Evolutionary conservation across 345 rosid species (phyloP), one percentile per base, ranked within the genome.

Genomic region (Gossypium stocksii): DNA sequence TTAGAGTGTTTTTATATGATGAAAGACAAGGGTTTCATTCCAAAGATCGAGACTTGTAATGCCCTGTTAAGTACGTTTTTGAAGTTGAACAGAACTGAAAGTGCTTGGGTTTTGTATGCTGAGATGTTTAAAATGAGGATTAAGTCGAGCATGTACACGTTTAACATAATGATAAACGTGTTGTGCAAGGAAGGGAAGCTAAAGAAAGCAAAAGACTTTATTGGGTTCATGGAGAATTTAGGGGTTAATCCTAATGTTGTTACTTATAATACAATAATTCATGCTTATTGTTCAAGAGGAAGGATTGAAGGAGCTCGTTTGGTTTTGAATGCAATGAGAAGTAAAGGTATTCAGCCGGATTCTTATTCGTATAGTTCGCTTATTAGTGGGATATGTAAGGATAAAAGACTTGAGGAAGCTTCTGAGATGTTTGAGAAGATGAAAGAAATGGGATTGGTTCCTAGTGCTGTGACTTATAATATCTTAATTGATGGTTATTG

Each of bases 51-150:
- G 64, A 60, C 43, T 60, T 60, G 64, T 60, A 60, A 60, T 60
- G 64, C 0, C 27, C 27, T 60, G 43, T 73, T 95, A 81, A 90
- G 87, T 81, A 70, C 87, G 82, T 83, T 89, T 41, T 69, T 89
- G 73, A 93, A 75, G 85, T 81, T 87, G 85, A 87, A 86, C 71
- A 74, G 82, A 67, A 82, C 80, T 9, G 88, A 89, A 79, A 71
- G 53, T 2, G 96, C 92, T 0, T 90, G 99, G 98, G 87, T 89
- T 78, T 75, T 93, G 79, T 93, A 89, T 71, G 98, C 99, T n/a
- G 95, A 95, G 83, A 93, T 95, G 98, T 93, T 85, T 70, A 88
- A 89, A 84, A 81, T 88, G 91, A 84, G 85, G 88, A 88, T 95
- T 27, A 87, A 84, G 74, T 95, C 96, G 2, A 91, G 80, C 66